phyloP scores from a whole-genome alignment of 768 basidiomycete genomes.

The Suillus ampliporus region DNA sequence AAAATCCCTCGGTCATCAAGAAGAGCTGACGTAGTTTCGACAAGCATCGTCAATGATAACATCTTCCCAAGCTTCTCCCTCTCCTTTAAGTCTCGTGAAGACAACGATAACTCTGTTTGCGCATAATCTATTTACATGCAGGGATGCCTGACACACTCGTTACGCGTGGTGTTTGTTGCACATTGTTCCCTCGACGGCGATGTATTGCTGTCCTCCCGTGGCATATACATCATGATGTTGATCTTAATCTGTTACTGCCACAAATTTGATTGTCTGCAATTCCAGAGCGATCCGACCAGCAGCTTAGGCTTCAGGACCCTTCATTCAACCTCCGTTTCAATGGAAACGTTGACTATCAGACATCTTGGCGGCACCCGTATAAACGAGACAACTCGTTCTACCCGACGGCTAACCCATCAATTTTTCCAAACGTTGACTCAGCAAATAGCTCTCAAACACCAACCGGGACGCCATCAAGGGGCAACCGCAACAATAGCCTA shows the following conservation, averaged over 20 bases:
- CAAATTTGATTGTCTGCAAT: neutral
- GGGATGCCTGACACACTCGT: neutral
- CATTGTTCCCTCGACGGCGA: neutral
- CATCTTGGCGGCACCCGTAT: neutral
- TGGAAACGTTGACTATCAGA: neutral
- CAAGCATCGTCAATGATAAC: neutral
- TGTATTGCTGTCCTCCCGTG: slow-evolving; percentile 2
- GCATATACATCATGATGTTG: neutral
- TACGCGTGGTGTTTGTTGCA: neutral
- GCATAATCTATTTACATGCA: neutral
- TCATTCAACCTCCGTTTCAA: neutral
- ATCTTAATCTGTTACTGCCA: neutral
- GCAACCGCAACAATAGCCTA: neutral
- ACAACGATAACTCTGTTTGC: neutral
- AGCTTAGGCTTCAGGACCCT: neutral
- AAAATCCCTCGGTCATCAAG: neutral
- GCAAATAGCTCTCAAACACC: neutral
- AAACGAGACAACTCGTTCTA: neutral
- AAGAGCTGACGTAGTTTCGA: neutral
- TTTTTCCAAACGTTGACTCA: neutral
- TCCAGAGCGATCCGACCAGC: neutral
- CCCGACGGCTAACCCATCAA: neutral
- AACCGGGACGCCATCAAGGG: neutral
- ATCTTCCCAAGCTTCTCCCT: neutral
- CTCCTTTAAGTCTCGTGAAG: neutral